phyloP scores from a whole-genome alignment of 805 yeast genomes.

The Yamadazyma laniorum region DNA sequence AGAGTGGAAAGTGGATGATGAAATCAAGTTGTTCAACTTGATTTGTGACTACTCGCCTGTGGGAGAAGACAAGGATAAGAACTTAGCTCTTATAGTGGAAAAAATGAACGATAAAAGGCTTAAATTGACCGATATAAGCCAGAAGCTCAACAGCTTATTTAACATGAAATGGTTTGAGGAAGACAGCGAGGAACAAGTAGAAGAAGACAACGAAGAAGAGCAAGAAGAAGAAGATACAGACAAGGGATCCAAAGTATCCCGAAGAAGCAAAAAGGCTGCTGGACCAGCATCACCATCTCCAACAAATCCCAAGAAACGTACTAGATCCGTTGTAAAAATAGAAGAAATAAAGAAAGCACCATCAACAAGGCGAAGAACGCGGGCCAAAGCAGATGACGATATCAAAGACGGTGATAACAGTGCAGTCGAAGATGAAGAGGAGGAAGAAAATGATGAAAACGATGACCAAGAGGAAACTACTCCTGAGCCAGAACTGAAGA shows the following conservation, averaged over 20 bases:
- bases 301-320: conserved; percentile 6
- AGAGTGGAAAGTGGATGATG: conserved; percentile 61
- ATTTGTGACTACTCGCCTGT: conserved; percentile 68
- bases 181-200: conserved; percentile 13
- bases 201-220: conserved; percentile 12
- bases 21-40: conserved; percentile 57
- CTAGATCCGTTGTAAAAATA: conserved; percentile 7
- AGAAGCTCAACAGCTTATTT: conserved; percentile 51
- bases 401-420: too few relatives aligned
- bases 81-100: conserved; percentile 42
- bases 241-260: conserved; percentile 17
- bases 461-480: conserved; percentile 4
- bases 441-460: neutral
- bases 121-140: conserved; percentile 53
- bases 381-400: conserved; percentile 4
- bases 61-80: conserved; percentile 49
- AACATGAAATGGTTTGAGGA: conserved; percentile 52
- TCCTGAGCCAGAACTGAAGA: conserved; percentile 19
- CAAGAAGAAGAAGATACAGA: conserved; percentile 16
- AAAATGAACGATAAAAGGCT: conserved; percentile 25
- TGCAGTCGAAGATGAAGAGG: conserved; percentile 4
- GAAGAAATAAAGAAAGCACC: conserved; percentile 6
- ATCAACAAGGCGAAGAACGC: conserved; percentile 6
- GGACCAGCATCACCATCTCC: neutral
- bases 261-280: conserved; percentile 4